Evolutionary conservation across 306 rosid species (phyloP).

Genomic region (Vicia faba): DNA sequence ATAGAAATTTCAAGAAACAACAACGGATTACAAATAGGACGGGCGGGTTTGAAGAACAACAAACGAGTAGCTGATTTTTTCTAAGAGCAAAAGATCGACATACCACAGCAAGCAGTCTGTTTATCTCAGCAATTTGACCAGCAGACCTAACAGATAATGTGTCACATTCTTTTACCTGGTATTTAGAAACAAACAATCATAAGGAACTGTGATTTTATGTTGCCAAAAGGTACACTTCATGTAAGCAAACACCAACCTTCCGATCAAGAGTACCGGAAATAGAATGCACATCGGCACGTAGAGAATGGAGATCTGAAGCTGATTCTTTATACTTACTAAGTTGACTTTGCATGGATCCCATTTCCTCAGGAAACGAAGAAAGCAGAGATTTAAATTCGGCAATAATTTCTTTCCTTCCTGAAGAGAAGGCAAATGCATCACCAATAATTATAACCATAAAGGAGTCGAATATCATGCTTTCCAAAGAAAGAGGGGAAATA

Average conservation of each 20-base stretch:
- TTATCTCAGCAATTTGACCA: conserved; percentile 66
- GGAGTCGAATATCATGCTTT: conserved; percentile 16
- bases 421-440: conserved; percentile 43
- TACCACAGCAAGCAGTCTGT: conserved; percentile 73
- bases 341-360: conserved; percentile 88
- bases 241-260: conserved; percentile 62
- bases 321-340: conserved; percentile 79
- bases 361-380: conserved; percentile 92
- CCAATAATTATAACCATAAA: conserved; percentile 4
- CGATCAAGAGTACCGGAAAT: conserved; percentile 72
- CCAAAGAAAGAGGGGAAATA: not conserved
- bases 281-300: conserved; percentile 84
- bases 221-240: conserved; percentile 22
- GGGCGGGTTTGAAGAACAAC: conserved; percentile 7
- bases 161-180: conserved; percentile 78
- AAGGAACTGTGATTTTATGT: conserved; percentile 34
- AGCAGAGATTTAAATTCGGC: conserved; percentile 80
- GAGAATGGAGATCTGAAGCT: conserved; percentile 82
- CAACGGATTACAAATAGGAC: conserved; percentile 11
- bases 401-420: conserved; percentile 90
- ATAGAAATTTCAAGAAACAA: conserved; percentile 1
- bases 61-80: not conserved
- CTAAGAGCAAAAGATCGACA: conserved; percentile 5
- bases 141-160: conserved; percentile 55
- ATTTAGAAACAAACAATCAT: conserved; percentile 5